These are phyloP conservation scores for Chaetomidium leptoderma DNA, from an alignment of 495 filamentous ascomycete genomes.

Conservation along the genomic window DNA sequence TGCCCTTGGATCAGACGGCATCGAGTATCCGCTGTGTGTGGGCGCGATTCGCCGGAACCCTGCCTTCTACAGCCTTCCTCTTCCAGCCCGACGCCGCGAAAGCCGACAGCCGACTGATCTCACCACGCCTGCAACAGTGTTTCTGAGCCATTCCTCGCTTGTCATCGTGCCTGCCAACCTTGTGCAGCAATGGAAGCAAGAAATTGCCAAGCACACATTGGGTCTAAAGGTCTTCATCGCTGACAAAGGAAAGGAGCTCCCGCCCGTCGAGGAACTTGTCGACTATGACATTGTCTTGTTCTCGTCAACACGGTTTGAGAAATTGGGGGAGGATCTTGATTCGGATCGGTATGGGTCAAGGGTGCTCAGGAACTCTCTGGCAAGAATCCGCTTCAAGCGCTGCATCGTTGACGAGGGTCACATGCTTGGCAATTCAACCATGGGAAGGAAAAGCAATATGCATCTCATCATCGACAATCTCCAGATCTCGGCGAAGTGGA, in stretches of 20 bases:
- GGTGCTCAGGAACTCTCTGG: conserved; percentile 47
- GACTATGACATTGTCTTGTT: conserved; percentile 77
- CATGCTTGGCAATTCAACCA: conserved; percentile 58
- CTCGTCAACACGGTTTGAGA: conserved; percentile 67
- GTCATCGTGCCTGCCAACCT: conserved; percentile 66
- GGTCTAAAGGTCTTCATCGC: conserved; percentile 62
- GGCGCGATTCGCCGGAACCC: conserved; percentile 51
- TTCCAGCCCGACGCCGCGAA: conserved; percentile 42
- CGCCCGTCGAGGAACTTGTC: conserved; percentile 54
- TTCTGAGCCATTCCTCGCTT: conserved; percentile 63
- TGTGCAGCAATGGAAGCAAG: conserved; percentile 62
- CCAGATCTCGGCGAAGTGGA: conserved; percentile 71
- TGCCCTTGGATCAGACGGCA: conserved; percentile 23
- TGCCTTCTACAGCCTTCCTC: conserved; percentile 53
- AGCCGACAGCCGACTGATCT: conserved; percentile 30
- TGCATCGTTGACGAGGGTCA: conserved; percentile 93
- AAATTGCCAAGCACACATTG: conserved; percentile 65
- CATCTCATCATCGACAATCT: conserved; percentile 63
- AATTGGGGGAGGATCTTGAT: conserved; percentile 48
- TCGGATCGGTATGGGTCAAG: conserved; percentile 3
- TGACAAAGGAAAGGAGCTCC: conserved; percentile 47
- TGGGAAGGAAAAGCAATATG: conserved; percentile 58
- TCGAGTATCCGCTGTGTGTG: conserved; percentile 49
- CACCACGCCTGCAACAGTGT: conserved; percentile 48
- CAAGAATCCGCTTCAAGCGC: conserved; percentile 72